A percentile compares a stretch with the other conserved stretches of the same genome.
Evolutionary conservation across 306 rosid genomes (phyloP).

Genomic region (Myrica gale): DNA sequence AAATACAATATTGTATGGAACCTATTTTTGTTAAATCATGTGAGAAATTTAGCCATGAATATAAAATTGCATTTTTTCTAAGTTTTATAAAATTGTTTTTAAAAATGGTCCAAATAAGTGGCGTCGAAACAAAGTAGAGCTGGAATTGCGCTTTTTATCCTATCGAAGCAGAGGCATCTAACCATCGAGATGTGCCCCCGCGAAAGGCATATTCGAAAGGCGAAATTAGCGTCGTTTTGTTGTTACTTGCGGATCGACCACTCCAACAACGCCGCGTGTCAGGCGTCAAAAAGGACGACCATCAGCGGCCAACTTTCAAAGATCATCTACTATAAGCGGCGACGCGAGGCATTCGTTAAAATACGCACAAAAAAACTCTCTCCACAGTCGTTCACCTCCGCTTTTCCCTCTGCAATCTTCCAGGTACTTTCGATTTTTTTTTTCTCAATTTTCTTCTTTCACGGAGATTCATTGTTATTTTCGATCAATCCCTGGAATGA

Average conservation of each 20-base stretch:
- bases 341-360: slow-evolving; percentile 8
- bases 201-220: slow-evolving; percentile 4
- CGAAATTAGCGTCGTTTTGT: not conserved
- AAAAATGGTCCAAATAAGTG: too few species aligned
- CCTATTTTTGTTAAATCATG: too few species aligned
- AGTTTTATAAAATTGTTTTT: too few species aligned
- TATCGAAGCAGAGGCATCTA: too few species aligned
- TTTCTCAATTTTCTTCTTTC: not conserved
- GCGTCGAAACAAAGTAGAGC: too few species aligned
- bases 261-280: slow-evolving; percentile 21
- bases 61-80: too few species aligned
- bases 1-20: too few species aligned
- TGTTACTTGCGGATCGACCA: not conserved
- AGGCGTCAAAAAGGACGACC: not conserved
- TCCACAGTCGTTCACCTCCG: not conserved
- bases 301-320: not conserved
- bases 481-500: not conserved
- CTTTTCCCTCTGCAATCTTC: slow-evolving; percentile 29
- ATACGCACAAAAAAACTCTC: not conserved
- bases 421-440: slow-evolving; percentile 24
- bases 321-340: slow-evolving; percentile 17
- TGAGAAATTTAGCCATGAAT: too few species aligned
- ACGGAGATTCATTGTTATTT: not conserved
- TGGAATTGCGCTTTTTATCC: too few species aligned
- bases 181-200: too few species aligned